Evolutionary conservation across 208 protist species (phyloP).

Genomic region (Herpetomonas tarakana): DNA sequence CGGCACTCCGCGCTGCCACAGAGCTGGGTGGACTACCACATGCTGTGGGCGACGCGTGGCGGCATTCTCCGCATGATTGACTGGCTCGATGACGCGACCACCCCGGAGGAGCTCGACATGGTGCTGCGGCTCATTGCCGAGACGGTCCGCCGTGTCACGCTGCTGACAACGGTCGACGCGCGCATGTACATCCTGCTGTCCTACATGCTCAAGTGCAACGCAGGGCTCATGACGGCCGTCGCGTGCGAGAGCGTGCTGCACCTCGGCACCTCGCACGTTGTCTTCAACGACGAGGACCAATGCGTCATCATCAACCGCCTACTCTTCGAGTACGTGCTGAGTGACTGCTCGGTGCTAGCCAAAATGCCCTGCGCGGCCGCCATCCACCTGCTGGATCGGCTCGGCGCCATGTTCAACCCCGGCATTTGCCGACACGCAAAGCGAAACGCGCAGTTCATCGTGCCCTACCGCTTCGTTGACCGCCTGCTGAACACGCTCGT

Average conservation of each 20-base stretch:
- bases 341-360: constrained; percentile 50
- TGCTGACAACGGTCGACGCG: constrained; percentile 38
- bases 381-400: constrained; percentile 41
- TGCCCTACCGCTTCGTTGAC: constrained; percentile 63
- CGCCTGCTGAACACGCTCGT: constrained; percentile 67
- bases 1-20: constrained; percentile 61
- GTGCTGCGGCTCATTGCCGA: constrained; percentile 42
- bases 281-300: constrained; percentile 55
- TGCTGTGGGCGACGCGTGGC: constrained; percentile 59
- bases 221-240: constrained; percentile 39
- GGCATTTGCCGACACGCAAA: constrained; percentile 54
- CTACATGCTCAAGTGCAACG: constrained; percentile 53
- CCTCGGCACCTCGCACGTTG: constrained; percentile 38
- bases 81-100: constrained; percentile 56
- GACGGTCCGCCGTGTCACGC: constrained; percentile 38
- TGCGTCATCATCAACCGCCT: constrained; percentile 77
- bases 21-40: constrained; percentile 67
- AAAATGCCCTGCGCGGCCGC: constrained; percentile 37
- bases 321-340: constrained; percentile 67
- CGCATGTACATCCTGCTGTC: constrained; percentile 66
- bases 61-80: constrained; percentile 61
- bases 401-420: constrained; percentile 53
- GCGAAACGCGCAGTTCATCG: constrained; percentile 60
- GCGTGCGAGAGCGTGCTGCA: constrained; percentile 58
- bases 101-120: constrained; percentile 38